Conservation (phyloP, 257 asterid genomes). For the Leptodermis oblonga region DNA sequence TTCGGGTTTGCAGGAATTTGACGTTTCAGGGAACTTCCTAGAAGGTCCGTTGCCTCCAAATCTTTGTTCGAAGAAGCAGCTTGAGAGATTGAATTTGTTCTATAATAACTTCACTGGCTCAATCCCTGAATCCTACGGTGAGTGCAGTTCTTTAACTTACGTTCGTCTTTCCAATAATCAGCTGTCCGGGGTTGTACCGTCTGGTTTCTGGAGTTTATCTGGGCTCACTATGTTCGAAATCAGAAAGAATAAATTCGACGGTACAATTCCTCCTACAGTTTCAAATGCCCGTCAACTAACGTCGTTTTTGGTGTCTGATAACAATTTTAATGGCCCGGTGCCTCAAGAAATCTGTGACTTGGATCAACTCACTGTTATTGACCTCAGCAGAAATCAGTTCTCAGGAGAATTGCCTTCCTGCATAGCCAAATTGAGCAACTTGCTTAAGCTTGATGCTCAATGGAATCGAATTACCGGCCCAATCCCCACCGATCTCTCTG, state of each 20-base stretch:
- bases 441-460: constrained; percentile 56
- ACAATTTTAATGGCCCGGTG: constrained; percentile 53
- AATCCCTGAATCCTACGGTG: constrained; percentile 63
- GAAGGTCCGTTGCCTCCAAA: constrained; percentile 66
- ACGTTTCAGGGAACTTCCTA: constrained; percentile 54
- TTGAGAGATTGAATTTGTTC: constrained; percentile 36
- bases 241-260: constrained; percentile 51
- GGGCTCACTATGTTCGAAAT: constrained; percentile 47
- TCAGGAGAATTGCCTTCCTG: constrained; percentile 73
- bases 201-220: constrained; percentile 56
- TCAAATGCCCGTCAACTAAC: constrained; percentile 39
- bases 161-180: constrained; percentile 47
- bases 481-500: constrained; percentile 42
- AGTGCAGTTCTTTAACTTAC: constrained; percentile 47
- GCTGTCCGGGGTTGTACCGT: constrained; percentile 53
- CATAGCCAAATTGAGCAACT: constrained; percentile 34
- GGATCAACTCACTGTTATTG: constrained; percentile 39
- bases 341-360: constrained; percentile 46
- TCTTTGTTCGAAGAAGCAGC: constrained; percentile 48
- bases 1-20: constrained; percentile 59
- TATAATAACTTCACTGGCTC: constrained; percentile 54
- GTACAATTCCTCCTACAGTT: constrained; percentile 50
- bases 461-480: constrained; percentile 53
- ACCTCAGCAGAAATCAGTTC: constrained; percentile 42
- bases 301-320: constrained; percentile 46